Conservation (phyloP, 2,329 filamentous ascomycete genomes). For the Colletotrichum paranaense region DNA sequence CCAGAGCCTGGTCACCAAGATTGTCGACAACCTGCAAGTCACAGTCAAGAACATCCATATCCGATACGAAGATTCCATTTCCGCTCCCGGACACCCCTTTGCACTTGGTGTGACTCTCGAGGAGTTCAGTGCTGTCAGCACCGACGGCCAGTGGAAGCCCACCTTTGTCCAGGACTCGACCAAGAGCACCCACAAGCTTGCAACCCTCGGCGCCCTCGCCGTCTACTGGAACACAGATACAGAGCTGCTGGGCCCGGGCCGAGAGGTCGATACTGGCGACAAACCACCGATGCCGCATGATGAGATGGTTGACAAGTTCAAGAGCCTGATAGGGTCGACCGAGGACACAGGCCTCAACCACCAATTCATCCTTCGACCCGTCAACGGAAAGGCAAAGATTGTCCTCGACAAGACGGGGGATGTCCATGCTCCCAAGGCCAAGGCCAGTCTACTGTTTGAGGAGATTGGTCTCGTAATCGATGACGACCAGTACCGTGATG, state of each 20-base stretch:
- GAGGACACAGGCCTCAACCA: constrained; percentile 71
- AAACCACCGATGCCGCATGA: constrained; percentile 75
- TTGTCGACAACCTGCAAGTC: constrained; percentile 98
- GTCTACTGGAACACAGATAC: constrained; percentile 99
- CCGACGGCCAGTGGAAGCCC: constrained; percentile 92
- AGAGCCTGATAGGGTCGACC: constrained; percentile 80
- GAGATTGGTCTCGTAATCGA: constrained; percentile 98
- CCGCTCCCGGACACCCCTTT: constrained; percentile 94
- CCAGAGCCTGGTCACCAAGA: constrained; percentile 92
- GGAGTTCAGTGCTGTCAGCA: constrained; percentile 97
- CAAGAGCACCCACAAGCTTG: constrained; percentile 90
- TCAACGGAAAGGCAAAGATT: constrained; percentile 93
- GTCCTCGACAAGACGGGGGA: constrained; percentile 95
- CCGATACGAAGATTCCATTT: constrained; percentile 97
- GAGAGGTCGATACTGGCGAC: constrained; percentile 72
- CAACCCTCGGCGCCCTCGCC: constrained; percentile 87
- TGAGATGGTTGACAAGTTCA: constrained; percentile 82
- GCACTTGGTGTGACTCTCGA: constrained; percentile 91
- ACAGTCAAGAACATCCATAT: constrained; percentile 98
- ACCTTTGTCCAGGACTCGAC: constrained; percentile 93
- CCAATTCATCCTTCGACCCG: constrained; percentile 95
- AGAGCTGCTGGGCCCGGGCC: constrained; percentile 82
- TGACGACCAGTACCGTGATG: constrained; percentile 96
- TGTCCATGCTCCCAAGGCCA: constrained; percentile 82
- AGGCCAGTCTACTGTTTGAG: constrained; percentile 91